phyloP scores from a whole-genome alignment of 306 rosid genomes.

The Gleditsia sinensis region DNA sequence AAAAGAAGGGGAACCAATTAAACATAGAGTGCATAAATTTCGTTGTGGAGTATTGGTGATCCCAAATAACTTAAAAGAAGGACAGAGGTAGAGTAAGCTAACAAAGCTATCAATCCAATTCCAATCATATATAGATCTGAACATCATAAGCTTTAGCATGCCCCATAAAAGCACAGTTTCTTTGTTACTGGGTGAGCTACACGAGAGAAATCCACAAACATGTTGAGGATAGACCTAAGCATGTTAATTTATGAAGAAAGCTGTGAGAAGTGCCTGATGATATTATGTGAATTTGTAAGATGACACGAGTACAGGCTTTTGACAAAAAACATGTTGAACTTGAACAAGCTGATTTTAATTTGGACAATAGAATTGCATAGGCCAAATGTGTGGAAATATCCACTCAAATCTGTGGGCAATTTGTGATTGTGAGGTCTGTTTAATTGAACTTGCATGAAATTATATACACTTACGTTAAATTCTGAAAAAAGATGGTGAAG shows the following conservation, averaged over 20 bases:
- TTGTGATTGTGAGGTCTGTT: slow-evolving; percentile 8
- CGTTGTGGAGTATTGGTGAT: neutral
- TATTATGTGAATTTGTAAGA: slow-evolving; percentile 7
- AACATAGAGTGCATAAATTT: neutral
- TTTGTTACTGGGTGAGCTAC: slow-evolving; percentile 6
- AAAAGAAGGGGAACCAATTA: neutral
- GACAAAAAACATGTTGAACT: slow-evolving; percentile 24
- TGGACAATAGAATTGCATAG: slow-evolving; percentile 13
- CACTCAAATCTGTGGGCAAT: slow-evolving; percentile 1
- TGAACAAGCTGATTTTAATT: slow-evolving; percentile 6
- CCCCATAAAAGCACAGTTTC: neutral
- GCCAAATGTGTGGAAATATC: neutral
- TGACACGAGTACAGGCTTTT: neutral
- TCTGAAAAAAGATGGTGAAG: slow-evolving; percentile 6
- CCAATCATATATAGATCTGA: neutral
- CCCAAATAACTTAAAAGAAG: neutral
- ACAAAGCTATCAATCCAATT: neutral
- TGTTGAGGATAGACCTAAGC: slow-evolving; percentile 8
- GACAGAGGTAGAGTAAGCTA: neutral
- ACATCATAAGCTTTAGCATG: neutral
- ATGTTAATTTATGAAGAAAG: slow-evolving; percentile 18
- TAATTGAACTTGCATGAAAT: neutral
- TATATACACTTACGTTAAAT: neutral
- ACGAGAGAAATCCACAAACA: slow-evolving; percentile 1
- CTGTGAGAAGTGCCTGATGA: slow-evolving; percentile 11